Base-by-base conservation (phyloP, 257 asterid species). In the Schizonepeta tenuifolia region DNA sequence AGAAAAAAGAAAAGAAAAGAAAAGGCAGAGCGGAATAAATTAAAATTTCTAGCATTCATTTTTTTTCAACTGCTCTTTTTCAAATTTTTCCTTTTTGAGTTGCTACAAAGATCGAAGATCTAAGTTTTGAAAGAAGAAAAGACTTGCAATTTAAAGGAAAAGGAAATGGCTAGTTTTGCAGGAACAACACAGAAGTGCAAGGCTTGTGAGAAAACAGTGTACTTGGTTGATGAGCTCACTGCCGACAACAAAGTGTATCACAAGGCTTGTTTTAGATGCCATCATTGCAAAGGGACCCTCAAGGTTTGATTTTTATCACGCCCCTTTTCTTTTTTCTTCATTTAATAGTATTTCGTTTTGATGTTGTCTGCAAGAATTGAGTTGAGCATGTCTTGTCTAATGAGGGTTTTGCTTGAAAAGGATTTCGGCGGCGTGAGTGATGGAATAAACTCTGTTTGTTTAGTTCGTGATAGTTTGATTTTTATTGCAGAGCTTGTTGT, bases 151-250 rank as follows among this genome's bases (percentile, higher is more conserved):
- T 73, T 35, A 62, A 36, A 1, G 21, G 58, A 6, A 6, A 40
- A 56, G 2, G 2, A 51, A 1, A 86, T 84, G 90, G 86, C 88
- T 60, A 76, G 76, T 75, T 86, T 86, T 80, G 86, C 78, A 75
- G 93, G 96, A 63, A 87, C 96, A 73, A 86, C 89, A 3, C 93
- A 87, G 83, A 86, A 85, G 70, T 89, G 96, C 71, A 86, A 82
- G 66, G 89, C 87, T 56, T 87, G 96, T 75, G 91, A 82, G 24
- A 89, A 85, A 85, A 89, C 96, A 15, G 91, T 89, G 2, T 89
- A 89, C 73, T 81, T 87, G 74, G 91, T 89, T 82, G 93, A 89
- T 81, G 81, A 87, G 64, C 90, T 89, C 70, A 69, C 86, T 40
- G 87, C 87, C 61, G 91, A 89, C 71, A 84, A 75, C 74, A 87